phyloP scores from a whole-genome alignment of 2,329 filamentous ascomycete genomes.

The Trichoderma sp. region DNA sequence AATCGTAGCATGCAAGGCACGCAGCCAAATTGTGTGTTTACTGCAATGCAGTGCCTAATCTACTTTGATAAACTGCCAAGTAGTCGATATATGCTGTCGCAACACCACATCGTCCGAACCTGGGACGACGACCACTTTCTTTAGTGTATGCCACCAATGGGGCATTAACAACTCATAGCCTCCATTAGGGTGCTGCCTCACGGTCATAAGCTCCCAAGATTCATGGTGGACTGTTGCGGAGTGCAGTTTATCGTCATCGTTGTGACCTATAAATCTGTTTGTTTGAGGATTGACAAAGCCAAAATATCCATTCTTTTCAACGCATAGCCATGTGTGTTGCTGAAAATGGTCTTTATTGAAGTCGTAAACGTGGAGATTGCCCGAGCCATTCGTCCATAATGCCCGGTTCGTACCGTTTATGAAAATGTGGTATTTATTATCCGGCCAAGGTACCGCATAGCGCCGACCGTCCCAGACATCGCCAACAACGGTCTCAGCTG shows the following conservation, averaged over 20 bases:
- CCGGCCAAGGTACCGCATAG: constrained; percentile 31
- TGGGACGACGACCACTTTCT: constrained; percentile 1
- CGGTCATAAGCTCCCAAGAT: constrained; percentile 20
- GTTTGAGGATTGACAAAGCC: constrained; percentile 25
- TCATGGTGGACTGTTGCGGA: neutral
- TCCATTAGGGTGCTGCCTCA: constrained; percentile 24
- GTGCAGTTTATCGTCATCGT: neutral
- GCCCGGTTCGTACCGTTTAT: constrained; percentile 22
- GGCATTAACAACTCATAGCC: constrained; percentile 29
- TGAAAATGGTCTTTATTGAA: neutral
- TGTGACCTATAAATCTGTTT: constrained; percentile 28
- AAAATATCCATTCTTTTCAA: constrained; percentile 29
- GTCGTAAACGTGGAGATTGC: constrained; percentile 8
- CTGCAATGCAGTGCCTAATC: neutral
- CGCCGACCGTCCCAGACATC: neutral
- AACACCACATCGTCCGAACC: constrained; percentile 8
- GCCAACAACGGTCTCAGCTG: constrained; percentile 11
- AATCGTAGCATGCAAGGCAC: neutral
- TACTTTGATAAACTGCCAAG: constrained; percentile 29
- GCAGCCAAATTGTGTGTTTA: neutral
- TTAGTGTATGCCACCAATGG: constrained; percentile 26
- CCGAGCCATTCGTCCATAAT: constrained; percentile 27
- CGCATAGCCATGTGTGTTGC: constrained; percentile 24
- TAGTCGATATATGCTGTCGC: constrained; percentile 21
- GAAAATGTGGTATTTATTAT: constrained; percentile 30